phyloP scores from a whole-genome alignment of 495 filamentous ascomycete genomes.

The Xylaria sp. region DNA sequence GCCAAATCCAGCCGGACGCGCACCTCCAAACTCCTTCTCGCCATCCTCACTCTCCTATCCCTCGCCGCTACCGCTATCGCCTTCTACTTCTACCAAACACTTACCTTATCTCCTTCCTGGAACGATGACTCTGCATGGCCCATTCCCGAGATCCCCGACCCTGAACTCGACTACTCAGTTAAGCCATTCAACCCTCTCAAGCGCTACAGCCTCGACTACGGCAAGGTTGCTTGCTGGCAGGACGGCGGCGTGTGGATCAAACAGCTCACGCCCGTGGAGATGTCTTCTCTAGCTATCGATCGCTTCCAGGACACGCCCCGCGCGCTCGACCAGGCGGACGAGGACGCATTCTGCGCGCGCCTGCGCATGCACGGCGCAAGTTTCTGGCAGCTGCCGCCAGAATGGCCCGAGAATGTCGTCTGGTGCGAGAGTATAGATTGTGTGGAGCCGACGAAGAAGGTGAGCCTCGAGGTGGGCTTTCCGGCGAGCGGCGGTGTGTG shows the following conservation, averaged over 20 bases:
- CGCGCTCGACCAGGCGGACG: slow-evolving; percentile 29
- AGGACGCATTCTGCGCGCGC: slow-evolving; percentile 32
- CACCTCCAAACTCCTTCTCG: slow-evolving; percentile 27
- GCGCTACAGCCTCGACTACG: slow-evolving; percentile 32
- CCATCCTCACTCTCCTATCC: slow-evolving; percentile 26
- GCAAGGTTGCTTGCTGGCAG: slow-evolving; percentile 32
- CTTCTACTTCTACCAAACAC: slow-evolving; percentile 25
- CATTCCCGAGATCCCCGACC: slow-evolving; percentile 20
- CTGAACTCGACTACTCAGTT: slow-evolving; percentile 20
- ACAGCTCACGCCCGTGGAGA: slow-evolving; percentile 31
- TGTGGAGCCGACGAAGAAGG: slow-evolving; percentile 29
- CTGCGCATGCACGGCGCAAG: slow-evolving; percentile 31
- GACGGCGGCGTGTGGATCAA: slow-evolving; percentile 31
- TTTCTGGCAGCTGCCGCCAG: slow-evolving; percentile 31
- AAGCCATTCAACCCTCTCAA: slow-evolving; percentile 29
- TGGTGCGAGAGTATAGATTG: slow-evolving; percentile 31
- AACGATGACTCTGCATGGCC: slow-evolving; percentile 23
- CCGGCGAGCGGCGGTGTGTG: slow-evolving; percentile 31
- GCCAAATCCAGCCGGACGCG: slow-evolving; percentile 28
- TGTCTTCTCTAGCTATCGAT: slow-evolving; percentile 29
- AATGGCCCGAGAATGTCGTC: slow-evolving; percentile 25
- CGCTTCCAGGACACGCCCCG: slow-evolving; percentile 30
- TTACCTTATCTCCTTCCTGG: slow-evolving; percentile 19
- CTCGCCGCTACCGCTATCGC: slow-evolving; percentile 22
- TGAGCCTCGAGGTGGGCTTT: slow-evolving; percentile 29